These are phyloP conservation scores for Leccinellum albellum DNA, from an alignment of 768 basidiomycete species.

Conservation along the genomic window DNA sequence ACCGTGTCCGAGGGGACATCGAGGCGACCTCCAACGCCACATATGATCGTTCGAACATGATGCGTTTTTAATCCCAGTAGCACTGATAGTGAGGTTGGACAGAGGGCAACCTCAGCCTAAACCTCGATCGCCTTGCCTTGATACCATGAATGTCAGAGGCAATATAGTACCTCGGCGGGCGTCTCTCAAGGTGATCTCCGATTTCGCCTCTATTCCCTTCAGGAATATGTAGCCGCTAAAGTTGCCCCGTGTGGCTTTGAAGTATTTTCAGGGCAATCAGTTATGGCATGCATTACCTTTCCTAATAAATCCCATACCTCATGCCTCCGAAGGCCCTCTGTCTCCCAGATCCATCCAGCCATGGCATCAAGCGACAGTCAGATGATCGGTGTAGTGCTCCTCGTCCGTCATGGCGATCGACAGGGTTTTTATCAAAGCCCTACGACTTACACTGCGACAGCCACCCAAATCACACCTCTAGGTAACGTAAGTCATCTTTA, in stretches of 20 bases:
- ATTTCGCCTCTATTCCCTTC: not conserved
- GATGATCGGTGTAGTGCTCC: conserved; percentile 53
- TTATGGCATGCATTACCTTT: not conserved
- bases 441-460: conserved; percentile 50
- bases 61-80: not conserved
- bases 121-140: not conserved
- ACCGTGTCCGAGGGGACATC: not conserved
- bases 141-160: not conserved
- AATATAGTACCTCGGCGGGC: not conserved
- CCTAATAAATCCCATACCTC: too few relatives aligned
- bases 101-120: not conserved
- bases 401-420: conserved; percentile 60
- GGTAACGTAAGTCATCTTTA: conserved; percentile 47
- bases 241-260: not conserved
- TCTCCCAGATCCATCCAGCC: not conserved
- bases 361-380: conserved; percentile 24
- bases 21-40: not conserved
- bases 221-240: not conserved
- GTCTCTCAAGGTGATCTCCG: not conserved
- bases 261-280: not conserved
- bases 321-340: not conserved
- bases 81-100: not conserved
- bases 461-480: conserved; percentile 62
- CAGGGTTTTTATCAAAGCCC: conserved; percentile 65
- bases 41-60: not conserved